Evolutionary conservation across 2,329 filamentous ascomycete species (phyloP).

Genomic region (Colletotrichum sp.): DNA sequence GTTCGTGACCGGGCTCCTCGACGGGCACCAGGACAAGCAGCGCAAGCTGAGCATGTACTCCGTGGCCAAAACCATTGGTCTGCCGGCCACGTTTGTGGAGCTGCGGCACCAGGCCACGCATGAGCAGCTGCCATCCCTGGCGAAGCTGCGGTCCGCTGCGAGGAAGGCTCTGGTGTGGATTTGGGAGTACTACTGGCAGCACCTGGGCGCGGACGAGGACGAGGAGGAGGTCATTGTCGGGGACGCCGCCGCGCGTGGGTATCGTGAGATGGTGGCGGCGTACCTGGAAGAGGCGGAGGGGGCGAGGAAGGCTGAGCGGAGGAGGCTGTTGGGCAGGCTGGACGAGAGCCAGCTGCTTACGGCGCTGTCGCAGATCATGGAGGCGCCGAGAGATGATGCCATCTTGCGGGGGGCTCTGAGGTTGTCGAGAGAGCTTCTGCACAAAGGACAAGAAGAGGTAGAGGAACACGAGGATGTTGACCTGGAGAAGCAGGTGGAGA

Average conservation of each 20-base stretch:
- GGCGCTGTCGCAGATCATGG: slow-evolving; percentile 43
- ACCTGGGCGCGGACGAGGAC: slow-evolving; percentile 39
- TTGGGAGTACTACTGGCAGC: slow-evolving; percentile 86
- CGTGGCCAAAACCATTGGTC: slow-evolving; percentile 69
- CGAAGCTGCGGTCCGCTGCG: slow-evolving; percentile 73
- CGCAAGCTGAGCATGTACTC: slow-evolving; percentile 76
- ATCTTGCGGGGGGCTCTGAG: slow-evolving; percentile 49
- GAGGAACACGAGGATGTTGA: not conserved
- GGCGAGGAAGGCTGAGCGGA: slow-evolving; percentile 27
- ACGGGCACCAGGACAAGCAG: slow-evolving; percentile 72
- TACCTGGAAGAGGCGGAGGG: slow-evolving; percentile 43
- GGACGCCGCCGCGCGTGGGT: slow-evolving; percentile 23
- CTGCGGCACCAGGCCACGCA: slow-evolving; percentile 90
- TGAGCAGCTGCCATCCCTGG: slow-evolving; percentile 80
- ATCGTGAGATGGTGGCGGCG: slow-evolving; percentile 39
- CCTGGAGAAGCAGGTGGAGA: slow-evolving; percentile 26
- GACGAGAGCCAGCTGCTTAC: slow-evolving; percentile 40
- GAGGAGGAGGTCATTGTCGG: not conserved
- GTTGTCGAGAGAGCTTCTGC: slow-evolving; percentile 46
- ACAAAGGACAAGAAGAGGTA: slow-evolving; percentile 23
- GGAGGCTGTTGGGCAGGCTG: slow-evolving; percentile 38
- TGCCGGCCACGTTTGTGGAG: slow-evolving; percentile 85
- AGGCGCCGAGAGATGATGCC: slow-evolving; percentile 45
- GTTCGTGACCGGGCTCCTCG: slow-evolving; percentile 82
- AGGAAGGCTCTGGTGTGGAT: slow-evolving; percentile 80